These are phyloP conservation scores for Trichoderma koningiopsis DNA, from an alignment of 2,329 filamentous ascomycete genomes.

Conservation along the genomic window DNA sequence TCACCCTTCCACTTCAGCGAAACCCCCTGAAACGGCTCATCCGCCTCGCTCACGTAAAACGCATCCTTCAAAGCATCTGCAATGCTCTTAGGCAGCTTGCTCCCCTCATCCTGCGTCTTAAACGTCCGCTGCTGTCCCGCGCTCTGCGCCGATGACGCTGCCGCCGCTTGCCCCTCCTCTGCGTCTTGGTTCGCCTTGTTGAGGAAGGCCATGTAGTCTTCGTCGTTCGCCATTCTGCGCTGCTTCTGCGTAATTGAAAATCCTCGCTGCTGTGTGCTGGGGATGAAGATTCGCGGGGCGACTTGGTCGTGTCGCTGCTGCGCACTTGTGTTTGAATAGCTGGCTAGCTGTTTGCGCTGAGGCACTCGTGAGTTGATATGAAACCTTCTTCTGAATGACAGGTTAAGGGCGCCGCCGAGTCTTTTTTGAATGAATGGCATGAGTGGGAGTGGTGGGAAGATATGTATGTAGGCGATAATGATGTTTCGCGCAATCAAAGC, in stretches of 20 bases:
- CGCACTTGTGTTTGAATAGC: neutral
- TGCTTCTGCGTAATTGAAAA: constrained; percentile 30
- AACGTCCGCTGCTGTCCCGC: constrained; percentile 40
- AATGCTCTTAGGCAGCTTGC: constrained; percentile 63
- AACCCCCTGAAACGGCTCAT: constrained; percentile 83
- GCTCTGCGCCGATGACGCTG: constrained; percentile 31
- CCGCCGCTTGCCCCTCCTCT: constrained; percentile 47
- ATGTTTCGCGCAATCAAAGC: neutral
- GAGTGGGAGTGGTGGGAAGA: neutral
- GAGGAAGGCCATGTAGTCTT: constrained; percentile 81
- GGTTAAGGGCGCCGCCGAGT: neutral
- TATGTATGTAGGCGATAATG: neutral
- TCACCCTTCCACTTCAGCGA: constrained; percentile 60
- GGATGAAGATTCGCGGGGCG: neutral
- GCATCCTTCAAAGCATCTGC: constrained; percentile 52
- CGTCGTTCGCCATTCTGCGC: constrained; percentile 69
- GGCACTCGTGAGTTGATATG: constrained; percentile 2
- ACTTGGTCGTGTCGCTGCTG: neutral
- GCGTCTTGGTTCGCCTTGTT: constrained; percentile 84
- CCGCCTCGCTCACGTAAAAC: constrained; percentile 78
- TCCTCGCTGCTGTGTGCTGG: constrained; percentile 22
- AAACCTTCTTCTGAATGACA: neutral
- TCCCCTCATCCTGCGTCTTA: constrained; percentile 56
- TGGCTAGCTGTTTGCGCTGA: neutral
- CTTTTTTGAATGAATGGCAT: neutral